Conservation (phyloP, 371 early-diverging fungal genomes). For the Parasitella parasitica region DNA sequence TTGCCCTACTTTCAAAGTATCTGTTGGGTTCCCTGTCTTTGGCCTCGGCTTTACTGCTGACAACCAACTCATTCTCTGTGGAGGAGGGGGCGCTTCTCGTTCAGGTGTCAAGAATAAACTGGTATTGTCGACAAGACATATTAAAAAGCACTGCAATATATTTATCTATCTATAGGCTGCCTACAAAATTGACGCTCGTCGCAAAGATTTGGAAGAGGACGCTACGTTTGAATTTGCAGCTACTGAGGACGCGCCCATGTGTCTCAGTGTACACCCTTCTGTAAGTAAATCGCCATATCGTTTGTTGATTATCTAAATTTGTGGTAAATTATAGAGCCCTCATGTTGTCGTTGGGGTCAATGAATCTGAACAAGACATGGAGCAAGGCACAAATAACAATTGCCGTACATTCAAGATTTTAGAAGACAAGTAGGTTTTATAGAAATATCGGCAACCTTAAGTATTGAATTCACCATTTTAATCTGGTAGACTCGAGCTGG, state of each 20-base stretch:
- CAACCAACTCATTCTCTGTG: slow-evolving; percentile 63
- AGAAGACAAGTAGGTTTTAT: slow-evolving; percentile 26
- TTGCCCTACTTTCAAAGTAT: slow-evolving; percentile 43
- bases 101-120: slow-evolving; percentile 74
- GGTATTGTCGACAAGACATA: slow-evolving; percentile 31
- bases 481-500: slow-evolving; percentile 1
- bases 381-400: slow-evolving; percentile 58
- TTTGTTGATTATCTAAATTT: background rate
- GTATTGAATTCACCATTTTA: background rate
- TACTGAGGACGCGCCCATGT: slow-evolving; percentile 76
- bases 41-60: slow-evolving; percentile 59
- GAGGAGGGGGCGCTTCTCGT: slow-evolving; percentile 71
- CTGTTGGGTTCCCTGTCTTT: slow-evolving; percentile 65
- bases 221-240: slow-evolving; percentile 52
- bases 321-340: slow-evolving; percentile 34
- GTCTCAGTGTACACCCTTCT: slow-evolving; percentile 63
- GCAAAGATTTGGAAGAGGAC: slow-evolving; percentile 48
- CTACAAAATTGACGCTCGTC: slow-evolving; percentile 52
- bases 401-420: slow-evolving; percentile 58
- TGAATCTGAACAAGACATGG: slow-evolving; percentile 43
- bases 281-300: slow-evolving; percentile 24
- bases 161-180: slow-evolving; percentile 39
- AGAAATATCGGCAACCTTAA: background rate
- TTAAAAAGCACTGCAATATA: background rate
- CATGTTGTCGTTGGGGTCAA: slow-evolving; percentile 64